phyloP scores from a whole-genome alignment of 345 rosid species.

The Punica granatum region DNA sequence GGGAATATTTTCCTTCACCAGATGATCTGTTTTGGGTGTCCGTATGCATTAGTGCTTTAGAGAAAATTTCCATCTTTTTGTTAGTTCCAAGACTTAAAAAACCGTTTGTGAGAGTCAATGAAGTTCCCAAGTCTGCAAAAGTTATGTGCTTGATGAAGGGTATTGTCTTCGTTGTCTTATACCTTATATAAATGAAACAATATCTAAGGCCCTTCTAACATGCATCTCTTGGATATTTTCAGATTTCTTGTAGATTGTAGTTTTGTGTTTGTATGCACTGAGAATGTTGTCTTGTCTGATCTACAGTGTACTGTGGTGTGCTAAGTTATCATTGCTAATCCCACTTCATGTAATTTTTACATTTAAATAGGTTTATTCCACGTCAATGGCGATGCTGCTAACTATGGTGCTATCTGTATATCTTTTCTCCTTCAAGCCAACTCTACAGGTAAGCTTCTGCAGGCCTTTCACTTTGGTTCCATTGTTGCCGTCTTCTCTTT shows the following conservation, averaged over 20 bases:
- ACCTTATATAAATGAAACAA: background rate
- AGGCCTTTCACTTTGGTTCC: background rate
- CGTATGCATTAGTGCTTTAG: background rate
- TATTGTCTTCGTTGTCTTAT: background rate
- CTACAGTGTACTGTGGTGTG: background rate
- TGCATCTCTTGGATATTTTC: background rate
- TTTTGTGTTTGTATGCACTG: background rate
- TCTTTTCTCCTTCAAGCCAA: constrained; percentile 67
- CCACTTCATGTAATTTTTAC: background rate
- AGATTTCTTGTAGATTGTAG: background rate
- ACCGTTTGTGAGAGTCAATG: background rate
- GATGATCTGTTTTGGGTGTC: background rate
- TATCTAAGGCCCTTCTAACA: background rate
- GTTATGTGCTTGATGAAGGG: background rate
- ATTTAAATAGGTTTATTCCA: constrained; percentile 58
- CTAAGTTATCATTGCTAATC: background rate
- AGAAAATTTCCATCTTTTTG: background rate
- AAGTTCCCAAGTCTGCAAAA: background rate
- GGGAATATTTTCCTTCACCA: background rate
- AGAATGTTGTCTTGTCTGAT: background rate
- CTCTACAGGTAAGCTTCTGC: constrained; percentile 45
- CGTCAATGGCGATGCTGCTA: constrained; percentile 87
- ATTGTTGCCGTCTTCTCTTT: background rate
- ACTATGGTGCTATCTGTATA: constrained; percentile 65
- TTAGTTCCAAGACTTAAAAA: background rate